Evolutionary conservation across 106 monocot species (phyloP).

Genomic region (Narthecium ossifragum): DNA sequence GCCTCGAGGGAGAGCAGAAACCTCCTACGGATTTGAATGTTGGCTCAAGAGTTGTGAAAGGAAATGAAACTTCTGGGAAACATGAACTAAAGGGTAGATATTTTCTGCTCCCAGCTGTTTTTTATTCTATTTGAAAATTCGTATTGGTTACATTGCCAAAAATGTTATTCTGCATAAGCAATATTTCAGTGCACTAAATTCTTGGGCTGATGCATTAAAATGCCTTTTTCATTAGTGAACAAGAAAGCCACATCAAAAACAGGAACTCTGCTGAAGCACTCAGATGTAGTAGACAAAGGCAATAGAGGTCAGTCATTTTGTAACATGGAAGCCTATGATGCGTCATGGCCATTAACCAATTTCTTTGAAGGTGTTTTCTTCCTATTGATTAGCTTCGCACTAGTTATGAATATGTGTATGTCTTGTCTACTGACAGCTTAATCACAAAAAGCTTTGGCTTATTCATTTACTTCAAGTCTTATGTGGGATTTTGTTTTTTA

Average conservation of each 20-base stretch:
- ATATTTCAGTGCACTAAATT: no score
- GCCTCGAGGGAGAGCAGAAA: slow-evolving; percentile 16
- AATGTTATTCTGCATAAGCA: no score
- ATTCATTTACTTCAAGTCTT: no score
- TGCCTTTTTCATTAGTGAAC: neutral
- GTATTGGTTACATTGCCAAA: no score
- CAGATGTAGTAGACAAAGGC: neutral
- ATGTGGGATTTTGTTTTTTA: neutral
- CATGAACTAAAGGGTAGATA: slow-evolving; percentile 7
- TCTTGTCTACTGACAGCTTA: no score
- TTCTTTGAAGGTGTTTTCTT: no score
- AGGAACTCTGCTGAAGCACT: slow-evolving; percentile 2
- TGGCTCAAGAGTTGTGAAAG: slow-evolving; percentile 4
- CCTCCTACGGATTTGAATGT: slow-evolving; percentile 8
- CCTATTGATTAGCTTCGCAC: no score
- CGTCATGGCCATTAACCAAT: no score
- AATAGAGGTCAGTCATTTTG: slow-evolving; percentile 7
- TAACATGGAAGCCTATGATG: neutral
- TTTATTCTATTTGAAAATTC: no score
- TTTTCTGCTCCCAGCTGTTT: neutral
- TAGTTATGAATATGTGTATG: no score
- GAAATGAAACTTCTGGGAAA: slow-evolving; percentile 7
- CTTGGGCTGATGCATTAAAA: no score
- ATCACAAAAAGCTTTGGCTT: no score
- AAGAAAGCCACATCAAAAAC: slow-evolving; percentile 7